These are phyloP conservation scores for Yamadazyma akitaensis DNA, from an alignment of 805 yeast genomes.

Conservation along the genomic window DNA sequence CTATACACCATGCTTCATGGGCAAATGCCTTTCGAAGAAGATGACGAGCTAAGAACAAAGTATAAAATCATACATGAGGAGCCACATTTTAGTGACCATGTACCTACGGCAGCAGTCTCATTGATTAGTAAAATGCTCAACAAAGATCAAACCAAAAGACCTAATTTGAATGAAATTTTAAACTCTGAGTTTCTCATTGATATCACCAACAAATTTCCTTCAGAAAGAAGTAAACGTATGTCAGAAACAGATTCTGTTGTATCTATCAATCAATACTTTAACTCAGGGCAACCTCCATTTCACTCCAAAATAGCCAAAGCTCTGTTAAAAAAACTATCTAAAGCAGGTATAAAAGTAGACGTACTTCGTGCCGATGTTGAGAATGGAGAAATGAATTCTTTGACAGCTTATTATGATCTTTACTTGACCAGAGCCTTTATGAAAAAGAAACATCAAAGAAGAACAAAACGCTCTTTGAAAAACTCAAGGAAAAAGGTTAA, in stretches of 20 bases:
- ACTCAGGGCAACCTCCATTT: conserved; percentile 38
- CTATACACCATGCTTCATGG: conserved; percentile 82
- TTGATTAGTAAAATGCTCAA: conserved; percentile 54
- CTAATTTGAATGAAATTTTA: conserved; percentile 39
- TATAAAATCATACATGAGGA: conserved; percentile 59
- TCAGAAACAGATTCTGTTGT: conserved; percentile 12
- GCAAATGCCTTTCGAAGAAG: conserved; percentile 88
- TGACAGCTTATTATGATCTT: conserved; percentile 74
- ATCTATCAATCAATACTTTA: conserved; percentile 39
- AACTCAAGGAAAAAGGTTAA: conserved; percentile 33
- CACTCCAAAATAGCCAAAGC: conserved; percentile 60
- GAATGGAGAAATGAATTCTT: conserved; percentile 61
- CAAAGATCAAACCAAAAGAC: conserved; percentile 67
- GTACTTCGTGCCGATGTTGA: conserved; percentile 55
- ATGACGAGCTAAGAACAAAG: conserved; percentile 62
- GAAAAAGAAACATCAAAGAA: conserved; percentile 31
- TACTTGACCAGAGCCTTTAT: conserved; percentile 51
- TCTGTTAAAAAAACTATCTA: conserved; percentile 55
- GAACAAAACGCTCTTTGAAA: conserved; percentile 27
- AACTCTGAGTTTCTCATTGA: conserved; percentile 35
- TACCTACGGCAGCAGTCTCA: conserved; percentile 48
- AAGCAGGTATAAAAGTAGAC: conserved; percentile 63
- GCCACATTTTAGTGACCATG: conserved; percentile 50
- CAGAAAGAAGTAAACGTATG: conserved; percentile 1
- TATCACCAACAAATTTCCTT: conserved; percentile 24